phyloP scores from a whole-genome alignment of 1,284 basidiomycete genomes.

The Cutaneotrichosporon cutaneum region DNA sequence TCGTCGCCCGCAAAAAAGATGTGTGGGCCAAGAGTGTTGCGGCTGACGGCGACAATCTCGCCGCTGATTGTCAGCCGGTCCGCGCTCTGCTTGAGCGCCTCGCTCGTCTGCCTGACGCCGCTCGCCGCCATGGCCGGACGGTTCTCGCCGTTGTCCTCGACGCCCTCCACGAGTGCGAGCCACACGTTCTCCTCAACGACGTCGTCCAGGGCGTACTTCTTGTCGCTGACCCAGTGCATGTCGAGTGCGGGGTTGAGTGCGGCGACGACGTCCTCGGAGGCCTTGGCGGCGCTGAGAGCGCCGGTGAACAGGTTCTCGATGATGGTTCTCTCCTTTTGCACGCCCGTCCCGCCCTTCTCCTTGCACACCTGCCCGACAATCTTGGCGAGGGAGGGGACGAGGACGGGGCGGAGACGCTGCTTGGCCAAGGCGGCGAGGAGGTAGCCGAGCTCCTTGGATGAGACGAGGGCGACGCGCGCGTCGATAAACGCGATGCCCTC shows the following conservation, averaged over 20 bases:
- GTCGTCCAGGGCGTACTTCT: slow-evolving; percentile 21
- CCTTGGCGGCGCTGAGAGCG: slow-evolving; percentile 18
- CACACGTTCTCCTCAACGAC: slow-evolving; percentile 24
- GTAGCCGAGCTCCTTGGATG: slow-evolving; percentile 20
- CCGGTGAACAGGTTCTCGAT: slow-evolving; percentile 19
- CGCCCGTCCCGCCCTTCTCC: slow-evolving; percentile 16
- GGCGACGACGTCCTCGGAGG: slow-evolving; percentile 12
- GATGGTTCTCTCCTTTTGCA: slow-evolving; percentile 16
- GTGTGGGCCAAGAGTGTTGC: slow-evolving; percentile 22
- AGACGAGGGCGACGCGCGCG: slow-evolving; percentile 17
- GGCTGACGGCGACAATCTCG: slow-evolving; percentile 23
- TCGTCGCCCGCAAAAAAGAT: slow-evolving; percentile 20
- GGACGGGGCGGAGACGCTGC: slow-evolving; percentile 21
- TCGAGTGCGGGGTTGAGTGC: slow-evolving; percentile 24
- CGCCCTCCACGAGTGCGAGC: slow-evolving; percentile 24
- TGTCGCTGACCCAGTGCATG: slow-evolving; percentile 23
- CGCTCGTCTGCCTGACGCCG: slow-evolving; percentile 9
- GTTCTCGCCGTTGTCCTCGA: slow-evolving; percentile 19
- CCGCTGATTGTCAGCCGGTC: slow-evolving; percentile 23
- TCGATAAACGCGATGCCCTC: slow-evolving; percentile 24
- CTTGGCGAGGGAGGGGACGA: slow-evolving; percentile 23
- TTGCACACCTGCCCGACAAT: slow-evolving; percentile 22
- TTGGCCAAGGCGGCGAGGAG: slow-evolving; percentile 22
- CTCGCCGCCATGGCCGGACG: slow-evolving; percentile 11
- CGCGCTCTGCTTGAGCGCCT: slow-evolving; percentile 17